Evolutionary conservation across 2,329 filamentous ascomycete genomes (phyloP).

Genomic region (Monilinia fructigena): DNA sequence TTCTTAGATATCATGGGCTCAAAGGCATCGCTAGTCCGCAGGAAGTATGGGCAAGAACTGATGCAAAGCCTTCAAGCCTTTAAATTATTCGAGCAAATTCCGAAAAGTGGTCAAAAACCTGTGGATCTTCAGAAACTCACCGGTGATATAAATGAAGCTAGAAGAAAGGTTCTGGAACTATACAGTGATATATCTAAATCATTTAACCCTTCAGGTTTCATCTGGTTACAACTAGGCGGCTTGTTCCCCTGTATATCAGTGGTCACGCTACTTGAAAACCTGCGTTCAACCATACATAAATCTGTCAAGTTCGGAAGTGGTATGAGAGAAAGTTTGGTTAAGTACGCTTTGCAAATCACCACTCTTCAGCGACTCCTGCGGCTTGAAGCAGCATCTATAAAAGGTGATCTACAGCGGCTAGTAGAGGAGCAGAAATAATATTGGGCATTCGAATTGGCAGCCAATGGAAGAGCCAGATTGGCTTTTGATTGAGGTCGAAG

Average conservation of each 20-base stretch:
- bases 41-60: conserved; percentile 44
- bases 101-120: neutral
- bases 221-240: conserved; percentile 44
- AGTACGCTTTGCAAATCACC: conserved; percentile 44
- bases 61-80: conserved; percentile 41
- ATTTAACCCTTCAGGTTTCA: conserved; percentile 21
- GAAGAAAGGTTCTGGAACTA: neutral
- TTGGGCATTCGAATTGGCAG: conserved; percentile 43
- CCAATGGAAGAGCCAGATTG: conserved; percentile 54
- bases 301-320: conserved; percentile 36
- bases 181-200: conserved; percentile 20
- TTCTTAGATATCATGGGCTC: neutral
- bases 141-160: conserved; percentile 17
- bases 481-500: conserved; percentile 66
- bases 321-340: conserved; percentile 43
- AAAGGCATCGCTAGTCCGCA: conserved; percentile 40
- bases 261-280: conserved; percentile 45
- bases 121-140: neutral
- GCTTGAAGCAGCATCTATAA: conserved; percentile 42
- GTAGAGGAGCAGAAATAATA: conserved; percentile 43
- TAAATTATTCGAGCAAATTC: conserved; percentile 8
- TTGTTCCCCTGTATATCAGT: conserved; percentile 47
- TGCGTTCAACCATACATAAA: conserved; percentile 40
- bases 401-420: conserved; percentile 39
- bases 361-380: conserved; percentile 46